Conservation (phyloP, 495 filamentous ascomycete genomes). For the Penicillium bialowiezense region DNA sequence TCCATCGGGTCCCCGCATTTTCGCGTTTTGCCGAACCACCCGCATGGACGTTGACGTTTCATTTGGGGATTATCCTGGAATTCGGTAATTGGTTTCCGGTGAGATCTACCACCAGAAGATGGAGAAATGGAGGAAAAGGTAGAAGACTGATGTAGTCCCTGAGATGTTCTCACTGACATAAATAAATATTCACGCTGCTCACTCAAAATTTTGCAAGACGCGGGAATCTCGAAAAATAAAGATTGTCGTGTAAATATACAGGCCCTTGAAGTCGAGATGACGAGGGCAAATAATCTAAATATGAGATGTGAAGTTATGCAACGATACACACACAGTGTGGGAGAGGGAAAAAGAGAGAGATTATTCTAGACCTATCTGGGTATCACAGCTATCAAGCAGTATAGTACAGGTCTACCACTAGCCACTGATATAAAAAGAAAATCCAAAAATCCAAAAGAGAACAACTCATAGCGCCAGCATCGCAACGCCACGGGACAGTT, state of each 20-base stretch:
- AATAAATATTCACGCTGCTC: no score
- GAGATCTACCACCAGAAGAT: no score
- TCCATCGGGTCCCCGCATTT: slow-evolving; percentile 20
- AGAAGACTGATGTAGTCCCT: no score
- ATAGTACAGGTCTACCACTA: slow-evolving; percentile 29
- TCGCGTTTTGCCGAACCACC: slow-evolving; percentile 1
- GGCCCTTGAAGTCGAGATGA: no score
- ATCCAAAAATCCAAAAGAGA: neutral
- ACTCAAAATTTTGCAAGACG: no score
- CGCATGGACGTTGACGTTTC: slow-evolving; percentile 2
- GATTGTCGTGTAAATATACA: neutral
- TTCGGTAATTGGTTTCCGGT: slow-evolving; percentile 18
- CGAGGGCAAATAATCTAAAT: no score
- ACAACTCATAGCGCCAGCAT: neutral
- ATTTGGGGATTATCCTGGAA: neutral
- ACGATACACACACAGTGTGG: no score
- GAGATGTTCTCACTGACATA: no score
- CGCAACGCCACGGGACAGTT: neutral
- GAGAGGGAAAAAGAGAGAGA: neutral
- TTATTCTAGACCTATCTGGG: slow-evolving; percentile 23
- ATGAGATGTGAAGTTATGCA: no score
- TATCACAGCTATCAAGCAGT: slow-evolving; percentile 33
- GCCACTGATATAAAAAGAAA: slow-evolving; percentile 13
- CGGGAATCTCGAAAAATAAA: neutral
- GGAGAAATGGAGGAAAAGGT: no score